Percentiles rank a stretch among this genome's conserved stretches.
Conservation (phyloP, 495 filamentous ascomycete species). For the Talaromyces ruber region DNA sequence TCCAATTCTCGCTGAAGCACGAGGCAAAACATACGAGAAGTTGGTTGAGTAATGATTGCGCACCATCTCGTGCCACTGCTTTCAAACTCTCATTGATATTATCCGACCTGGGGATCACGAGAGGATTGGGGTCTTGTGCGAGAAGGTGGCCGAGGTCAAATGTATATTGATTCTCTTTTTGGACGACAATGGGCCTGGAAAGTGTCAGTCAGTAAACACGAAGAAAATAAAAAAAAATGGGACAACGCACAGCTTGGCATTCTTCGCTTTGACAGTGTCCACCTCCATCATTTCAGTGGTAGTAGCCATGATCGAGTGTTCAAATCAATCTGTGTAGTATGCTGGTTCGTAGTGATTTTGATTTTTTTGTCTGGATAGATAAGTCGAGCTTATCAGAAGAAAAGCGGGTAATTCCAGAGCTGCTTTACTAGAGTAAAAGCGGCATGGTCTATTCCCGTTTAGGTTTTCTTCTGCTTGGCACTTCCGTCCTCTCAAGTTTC, state of each 20-base stretch:
- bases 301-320: conserved; percentile 7
- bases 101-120: conserved; percentile 37
- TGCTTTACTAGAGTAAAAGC: not conserved
- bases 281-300: conserved; percentile 3
- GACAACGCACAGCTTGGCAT: conserved; percentile 35
- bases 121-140: conserved; percentile 72
- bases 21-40: conserved; percentile 45
- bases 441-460: not conserved
- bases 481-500: not conserved
- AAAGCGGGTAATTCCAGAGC: conserved; percentile 2
- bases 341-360: conserved; percentile 9
- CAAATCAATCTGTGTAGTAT: conserved; percentile 12
- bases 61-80: conserved; percentile 69
- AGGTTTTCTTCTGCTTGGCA: not conserved
- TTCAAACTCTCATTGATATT: conserved; percentile 45
- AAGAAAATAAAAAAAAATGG: not conserved
- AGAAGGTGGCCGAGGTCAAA: conserved; percentile 87
- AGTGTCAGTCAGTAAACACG: not conserved
- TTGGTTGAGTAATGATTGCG: conserved; percentile 82
- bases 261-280: conserved; percentile 20
- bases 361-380: conserved; percentile 4
- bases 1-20: not conserved
- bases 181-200: conserved; percentile 51
- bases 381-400: conserved; percentile 8
- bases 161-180: conserved; percentile 79